These are phyloP conservation scores for Cercospora beticola DNA, from an alignment of 2,329 filamentous ascomycete genomes.

Conservation along the genomic window DNA sequence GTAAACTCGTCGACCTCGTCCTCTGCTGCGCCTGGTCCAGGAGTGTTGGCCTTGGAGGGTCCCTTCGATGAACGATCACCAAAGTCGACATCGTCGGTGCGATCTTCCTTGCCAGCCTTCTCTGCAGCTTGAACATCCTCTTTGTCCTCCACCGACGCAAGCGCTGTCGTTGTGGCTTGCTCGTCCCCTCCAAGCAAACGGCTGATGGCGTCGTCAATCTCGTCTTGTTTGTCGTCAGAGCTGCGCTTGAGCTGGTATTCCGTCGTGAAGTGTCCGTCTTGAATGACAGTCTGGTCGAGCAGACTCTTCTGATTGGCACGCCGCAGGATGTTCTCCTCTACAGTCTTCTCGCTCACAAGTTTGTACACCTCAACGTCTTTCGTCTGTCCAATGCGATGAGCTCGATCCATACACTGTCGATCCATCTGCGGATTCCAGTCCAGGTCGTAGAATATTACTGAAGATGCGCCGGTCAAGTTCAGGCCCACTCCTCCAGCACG, in stretches of 20 bases:
- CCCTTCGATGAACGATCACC: slow-evolving; percentile 53
- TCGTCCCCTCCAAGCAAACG: slow-evolving; percentile 70
- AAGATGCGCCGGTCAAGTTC: slow-evolving; percentile 94
- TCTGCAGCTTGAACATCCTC: slow-evolving; percentile 89
- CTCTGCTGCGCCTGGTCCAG: slow-evolving; percentile 34
- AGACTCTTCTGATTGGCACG: slow-evolving; percentile 98
- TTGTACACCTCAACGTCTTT: slow-evolving; percentile 96
- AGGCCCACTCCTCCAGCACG: slow-evolving; percentile 92
- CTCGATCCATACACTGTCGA: slow-evolving; percentile 96
- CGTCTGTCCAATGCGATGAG: slow-evolving; percentile 95
- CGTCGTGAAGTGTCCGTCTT: slow-evolving; percentile 96
- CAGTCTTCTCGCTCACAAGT: slow-evolving; percentile 64
- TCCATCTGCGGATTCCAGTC: slow-evolving; percentile 99
- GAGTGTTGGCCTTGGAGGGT: slow-evolving; percentile 43
- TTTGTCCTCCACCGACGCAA: slow-evolving; percentile 87
- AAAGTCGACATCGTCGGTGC: slow-evolving; percentile 83
- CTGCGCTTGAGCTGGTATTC: slow-evolving; percentile 60
- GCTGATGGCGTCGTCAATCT: slow-evolving; percentile 80
- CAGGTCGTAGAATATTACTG: slow-evolving; percentile 97
- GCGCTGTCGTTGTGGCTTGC: slow-evolving; percentile 64
- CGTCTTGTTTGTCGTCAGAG: slow-evolving; percentile 56
- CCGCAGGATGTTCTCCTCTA: slow-evolving; percentile 94
- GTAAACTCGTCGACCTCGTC: slow-evolving; percentile 49
- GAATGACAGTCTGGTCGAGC: slow-evolving; percentile 96
- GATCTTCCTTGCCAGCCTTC: slow-evolving; percentile 80